Evolutionary conservation across 2,329 filamentous ascomycete species (phyloP), one percentile per base, ranked within the genome.

Genomic region (Epichloe uncinata): DNA sequence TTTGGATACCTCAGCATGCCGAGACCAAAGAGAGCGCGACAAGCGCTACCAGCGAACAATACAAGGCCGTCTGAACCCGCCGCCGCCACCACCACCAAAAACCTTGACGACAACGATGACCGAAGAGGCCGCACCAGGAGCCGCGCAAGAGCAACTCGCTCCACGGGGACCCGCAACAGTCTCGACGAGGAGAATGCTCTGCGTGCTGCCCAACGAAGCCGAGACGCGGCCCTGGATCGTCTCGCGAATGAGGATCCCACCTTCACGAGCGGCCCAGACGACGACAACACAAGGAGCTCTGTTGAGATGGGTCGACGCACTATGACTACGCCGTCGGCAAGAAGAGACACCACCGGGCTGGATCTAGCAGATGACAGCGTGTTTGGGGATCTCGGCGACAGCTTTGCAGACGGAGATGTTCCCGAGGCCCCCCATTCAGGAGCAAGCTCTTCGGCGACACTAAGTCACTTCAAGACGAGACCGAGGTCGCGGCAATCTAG

Each of bases 401-500:
- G 68, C 50, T 72, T 72, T 45, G 65, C 66, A 11, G 68, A 70
- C 37, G 67, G 67, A 11, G 60, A 64, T 7, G 57, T 65, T 3
- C 61, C 63, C 2, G 58, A 55, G 6, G 66, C 61, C 56, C 64
- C 20, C 46, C 63, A 61, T 45, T 73, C 73, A 1, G 62, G 63
- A 5, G 72, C 74, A 40, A 68, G 68, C 1, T 74, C 74, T 0
- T 69, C 68, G 1, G 63, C 75, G 52, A 74, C 70, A 30, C 60
- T 74, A 33, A 70, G 67, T 53, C 67, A 68, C 51, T 73, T 75
- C 57, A 71, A 69, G 34, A 50, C 37, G 22, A 42, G 51, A 53
- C 68, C 71, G 20, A 60, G 67, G 7, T 68, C 73, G 20, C 68
- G 73, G 9, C 67, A 70, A 58, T 75, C 74, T 9, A 78, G 74